Base-by-base conservation (phyloP, 2,329 filamentous ascomycete species). In the Leptoxyphium fumago region DNA sequence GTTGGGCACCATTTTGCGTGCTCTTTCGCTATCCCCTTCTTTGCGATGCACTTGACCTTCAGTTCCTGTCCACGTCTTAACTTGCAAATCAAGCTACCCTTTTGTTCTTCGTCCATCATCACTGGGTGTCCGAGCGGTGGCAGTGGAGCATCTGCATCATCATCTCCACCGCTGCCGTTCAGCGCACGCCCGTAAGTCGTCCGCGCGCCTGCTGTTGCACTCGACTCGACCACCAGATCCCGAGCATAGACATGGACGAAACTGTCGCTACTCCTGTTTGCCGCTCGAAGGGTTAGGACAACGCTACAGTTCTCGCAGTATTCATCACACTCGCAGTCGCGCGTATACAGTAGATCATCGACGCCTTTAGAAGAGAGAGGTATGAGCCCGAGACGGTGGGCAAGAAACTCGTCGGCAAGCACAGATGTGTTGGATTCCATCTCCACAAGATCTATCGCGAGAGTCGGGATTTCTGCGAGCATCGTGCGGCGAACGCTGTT, bases 1-100 rank as follows among this genome's bases (percentile, higher is more conserved):
- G 84, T 89, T 2, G 91, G 88, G 57, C 86, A 84, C 91, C 91
- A 98, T 65, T 98, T 98, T 9, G 91, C 85, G 65, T 98, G 91
- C 64, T 98, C 91, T 71, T 98, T 98, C 32, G 89, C 88, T 51
- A 96, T 96, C 1, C 91, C 91, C 73, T 96, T 96, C 73, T 94
- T 95, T 42, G 89, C 91, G 52, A 95, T 83, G 61, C 89, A 96
- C 48, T 77, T 84, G 59, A 98, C 77, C 62, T 86, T 82, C 48
- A 98, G 69, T 64, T 94, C 87, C 66, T 98, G 91, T 2, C 83
- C 86, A 58, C 81, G 82, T 46, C 89, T 75, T 59, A 98, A 69
- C 71, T 96, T 96, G 57, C 83, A 84, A 52, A 98, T 89, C 53
- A 96, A 72, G 39, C 82, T 77, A 1, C 91, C 91, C 45, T 83